Evolutionary conservation across 306 rosid genomes (phyloP), one percentile per base, ranked within the genome.

Genomic region (Cucurbita pepo): DNA sequence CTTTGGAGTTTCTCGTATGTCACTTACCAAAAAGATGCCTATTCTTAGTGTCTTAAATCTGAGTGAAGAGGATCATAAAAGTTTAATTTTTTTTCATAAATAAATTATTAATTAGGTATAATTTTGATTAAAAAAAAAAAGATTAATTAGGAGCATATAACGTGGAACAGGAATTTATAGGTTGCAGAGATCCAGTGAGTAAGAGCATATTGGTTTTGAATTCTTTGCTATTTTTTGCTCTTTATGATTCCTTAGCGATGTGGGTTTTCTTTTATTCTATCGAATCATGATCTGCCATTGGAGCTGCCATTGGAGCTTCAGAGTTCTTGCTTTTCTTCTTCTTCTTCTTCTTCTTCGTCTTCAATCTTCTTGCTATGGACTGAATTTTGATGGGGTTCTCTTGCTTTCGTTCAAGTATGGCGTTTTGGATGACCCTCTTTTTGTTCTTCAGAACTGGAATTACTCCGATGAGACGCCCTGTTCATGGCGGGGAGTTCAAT

Each of bases 401-500:
- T 75, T 95, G 19, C 90, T 86, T 9, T 86, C 99, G 1, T 82
- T 95, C 77, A 90, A 87, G 53, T 75, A 79, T 77, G 77, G 89
- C 5, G 82, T 88, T 19, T 80, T 85, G 4, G 80, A 78, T 8
- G 99, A 95, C 78, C 96, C 99, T 7, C 79, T 83, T 0, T 16
- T 7, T 2, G 79, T 64, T 0, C 80, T 91, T 0, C 75, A 73
- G 1, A 83, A 18, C 69, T 95, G 97, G 99, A 88, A 69, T 71
- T 72, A 75, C 74, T 9, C 65, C 72, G 90, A 95, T 66, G 41
- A 67, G 0, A 86, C 86, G 0, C 99, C 99, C 0, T 95, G 99
- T 76, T 85, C 79, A 2, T 95, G 99, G 99, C 85, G 80, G 21
- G 97, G 97, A 4, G 95, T 90, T 48, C 10, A 65, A 4, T 92